A percentile compares a stretch with the other conserved stretches of the same genome.
Evolutionary conservation across 2,329 filamentous ascomycete genomes (phyloP).

Genomic region (Sclerotinia subarctica): DNA sequence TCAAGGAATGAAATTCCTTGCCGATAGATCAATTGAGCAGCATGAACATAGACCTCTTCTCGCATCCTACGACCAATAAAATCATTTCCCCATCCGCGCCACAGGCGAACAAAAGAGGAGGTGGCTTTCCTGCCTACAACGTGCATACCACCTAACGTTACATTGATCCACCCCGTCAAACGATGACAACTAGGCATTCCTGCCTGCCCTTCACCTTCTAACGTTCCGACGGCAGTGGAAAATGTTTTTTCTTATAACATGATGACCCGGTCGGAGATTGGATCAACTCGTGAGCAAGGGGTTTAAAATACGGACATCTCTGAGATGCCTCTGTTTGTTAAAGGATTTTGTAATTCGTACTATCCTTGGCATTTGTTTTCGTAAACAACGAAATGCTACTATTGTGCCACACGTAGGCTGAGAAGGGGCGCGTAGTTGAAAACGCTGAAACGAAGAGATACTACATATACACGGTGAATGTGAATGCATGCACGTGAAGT

Average conservation of each 20-base stretch:
- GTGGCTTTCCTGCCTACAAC: background rate
- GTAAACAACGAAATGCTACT: background rate
- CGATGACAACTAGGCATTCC: background rate
- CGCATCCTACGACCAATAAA: background rate
- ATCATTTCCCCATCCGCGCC: background rate
- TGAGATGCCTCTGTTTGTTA: background rate
- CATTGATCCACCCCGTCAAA: background rate
- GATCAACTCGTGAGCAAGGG: background rate
- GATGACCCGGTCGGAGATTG: constrained; percentile 1
- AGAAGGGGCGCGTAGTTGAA: background rate
- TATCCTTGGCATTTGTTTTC: background rate
- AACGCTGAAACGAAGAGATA: constrained; percentile 6
- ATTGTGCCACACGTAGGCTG: background rate
- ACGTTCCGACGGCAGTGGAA: background rate
- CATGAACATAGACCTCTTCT: background rate
- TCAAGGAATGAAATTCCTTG: background rate
- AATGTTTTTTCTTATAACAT: background rate
- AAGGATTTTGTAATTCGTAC: background rate
- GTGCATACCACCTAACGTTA: background rate
- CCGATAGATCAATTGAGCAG: background rate
- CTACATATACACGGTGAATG: constrained; percentile 3
- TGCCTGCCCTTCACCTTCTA: background rate
- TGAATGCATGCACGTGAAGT: constrained; percentile 3
- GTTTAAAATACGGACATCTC: background rate
- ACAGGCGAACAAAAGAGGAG: background rate